Conservation (phyloP, 116 monocot genomes). For the Dioscorea cayenensis region DNA sequence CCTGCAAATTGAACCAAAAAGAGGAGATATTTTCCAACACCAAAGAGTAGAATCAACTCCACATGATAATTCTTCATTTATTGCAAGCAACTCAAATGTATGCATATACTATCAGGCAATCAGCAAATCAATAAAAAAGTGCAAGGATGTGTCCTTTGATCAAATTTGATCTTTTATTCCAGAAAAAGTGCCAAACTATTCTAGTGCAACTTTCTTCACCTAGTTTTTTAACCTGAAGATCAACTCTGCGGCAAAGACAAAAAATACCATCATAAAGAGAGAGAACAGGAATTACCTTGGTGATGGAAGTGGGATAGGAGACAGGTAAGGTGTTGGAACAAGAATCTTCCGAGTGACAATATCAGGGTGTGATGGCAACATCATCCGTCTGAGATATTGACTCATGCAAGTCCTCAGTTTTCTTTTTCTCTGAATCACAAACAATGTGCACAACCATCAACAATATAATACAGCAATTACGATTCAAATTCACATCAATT, state of each 20-base stretch:
- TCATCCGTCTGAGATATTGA: not conserved
- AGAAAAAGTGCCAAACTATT: not conserved
- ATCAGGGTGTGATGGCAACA: not conserved
- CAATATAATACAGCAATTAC: too few species aligned
- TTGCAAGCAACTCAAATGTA: not conserved
- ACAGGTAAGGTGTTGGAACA: not conserved
- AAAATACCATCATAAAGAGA: not conserved
- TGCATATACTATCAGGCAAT: not conserved
- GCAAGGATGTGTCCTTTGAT: not conserved
- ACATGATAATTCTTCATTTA: not conserved
- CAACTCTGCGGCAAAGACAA: not conserved
- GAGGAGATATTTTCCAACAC: too few species aligned
- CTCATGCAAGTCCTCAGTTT: not conserved
- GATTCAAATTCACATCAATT: too few species aligned
- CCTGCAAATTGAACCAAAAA: conserved; percentile 30
- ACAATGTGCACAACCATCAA: too few species aligned
- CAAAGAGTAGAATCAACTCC: too few species aligned
- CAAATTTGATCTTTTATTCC: not conserved
- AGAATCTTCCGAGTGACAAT: not conserved
- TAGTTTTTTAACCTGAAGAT: not conserved
- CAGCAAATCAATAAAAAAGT: not conserved
- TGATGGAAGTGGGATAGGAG: not conserved
- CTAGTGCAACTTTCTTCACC: not conserved
- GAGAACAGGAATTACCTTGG: not conserved
- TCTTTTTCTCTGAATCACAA: too few species aligned